Conservation (phyloP, 1,284 basidiomycete genomes). For the Tylopilus microsporus region DNA sequence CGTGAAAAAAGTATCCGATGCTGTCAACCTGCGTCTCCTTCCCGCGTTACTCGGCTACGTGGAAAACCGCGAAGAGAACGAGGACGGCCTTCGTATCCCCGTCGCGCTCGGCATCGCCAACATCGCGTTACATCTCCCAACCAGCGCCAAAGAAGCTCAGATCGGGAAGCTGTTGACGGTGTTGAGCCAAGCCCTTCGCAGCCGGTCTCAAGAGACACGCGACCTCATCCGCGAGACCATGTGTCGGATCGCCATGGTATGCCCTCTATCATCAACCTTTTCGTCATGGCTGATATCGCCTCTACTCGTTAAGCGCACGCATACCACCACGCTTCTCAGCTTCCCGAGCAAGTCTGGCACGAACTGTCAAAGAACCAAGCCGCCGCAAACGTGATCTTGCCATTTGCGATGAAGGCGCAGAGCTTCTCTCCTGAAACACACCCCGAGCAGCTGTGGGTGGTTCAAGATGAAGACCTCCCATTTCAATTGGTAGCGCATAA, state of each 20-base stretch:
- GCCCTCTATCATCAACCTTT: background rate
- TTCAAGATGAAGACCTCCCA: constrained; percentile 40
- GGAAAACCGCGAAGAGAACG: constrained; percentile 78
- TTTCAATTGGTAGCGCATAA: constrained; percentile 38
- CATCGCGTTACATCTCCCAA: constrained; percentile 79
- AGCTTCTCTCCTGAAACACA: constrained; percentile 17
- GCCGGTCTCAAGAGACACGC: constrained; percentile 80
- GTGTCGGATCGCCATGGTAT: constrained; percentile 56
- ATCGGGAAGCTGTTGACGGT: constrained; percentile 78
- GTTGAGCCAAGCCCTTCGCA: constrained; percentile 83
- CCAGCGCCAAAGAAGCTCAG: constrained; percentile 63
- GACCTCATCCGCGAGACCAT: constrained; percentile 80
- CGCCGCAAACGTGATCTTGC: constrained; percentile 53
- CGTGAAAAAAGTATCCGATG: constrained; percentile 61
- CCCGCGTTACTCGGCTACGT: constrained; percentile 75
- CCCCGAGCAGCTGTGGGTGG: constrained; percentile 33
- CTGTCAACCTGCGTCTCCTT: constrained; percentile 71
- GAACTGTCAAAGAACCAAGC: constrained; percentile 38
- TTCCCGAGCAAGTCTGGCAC: constrained; percentile 36
- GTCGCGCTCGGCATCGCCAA: constrained; percentile 85
- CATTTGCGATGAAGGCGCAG: constrained; percentile 35
- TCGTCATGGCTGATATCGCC: constrained; percentile 5
- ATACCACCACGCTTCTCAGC: constrained; percentile 12
- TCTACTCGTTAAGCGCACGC: background rate
- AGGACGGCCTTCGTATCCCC: constrained; percentile 84